Base-by-base conservation (phyloP, 208 protist genomes). In the Blastocrithidia nonstop region DNA sequence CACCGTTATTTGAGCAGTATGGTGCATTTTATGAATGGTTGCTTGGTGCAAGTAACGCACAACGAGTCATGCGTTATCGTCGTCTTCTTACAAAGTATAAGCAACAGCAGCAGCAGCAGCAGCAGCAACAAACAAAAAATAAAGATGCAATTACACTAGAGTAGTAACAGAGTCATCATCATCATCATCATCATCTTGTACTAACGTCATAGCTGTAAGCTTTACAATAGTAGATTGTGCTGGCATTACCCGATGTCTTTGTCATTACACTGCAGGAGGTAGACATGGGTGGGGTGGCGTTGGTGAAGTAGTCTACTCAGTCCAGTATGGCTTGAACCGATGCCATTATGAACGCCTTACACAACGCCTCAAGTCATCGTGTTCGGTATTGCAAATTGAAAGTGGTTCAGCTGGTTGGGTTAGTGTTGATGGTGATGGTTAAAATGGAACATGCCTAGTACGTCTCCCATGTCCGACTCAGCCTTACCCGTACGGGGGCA, bases 241-340 rank as follows among this genome's bases (percentile, higher is more conserved):
- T 29, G 6, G 31, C 66, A 24, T 78, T 90, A 24, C 78, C 82
- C 1, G 82, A 91, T 38, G 15, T 92, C 33, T 33, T 92, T 15
- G 48, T 86, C 21, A 64, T 87, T 25, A 84, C 61, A 31, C 59
- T 92, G 33, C 83, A 92, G 46, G 83, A 92, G 57, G 75, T 88
- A 0, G 83, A 88, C 45, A 87, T 88, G 77, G 66, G 75, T 0
- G 70, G 74, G 1, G 50, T 71, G 19, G 83, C 75, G 17, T 59
- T 92, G 3, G 63, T 92, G 51, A 46, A 48, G 24, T 78, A 92
- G 51, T 56, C 54, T n/a, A 88, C 78, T 20, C 50, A 68, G 47
- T 61, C 59, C 2, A 66, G 72, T 38, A 57, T 52, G 13, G 32
- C 54, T 28, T 92, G 83, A 79, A 51, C 54, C 22, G 69, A 88